Evolutionary conservation across 192 early-diverging fungal species (phyloP).

Genomic region (Oehlia diaphana): DNA sequence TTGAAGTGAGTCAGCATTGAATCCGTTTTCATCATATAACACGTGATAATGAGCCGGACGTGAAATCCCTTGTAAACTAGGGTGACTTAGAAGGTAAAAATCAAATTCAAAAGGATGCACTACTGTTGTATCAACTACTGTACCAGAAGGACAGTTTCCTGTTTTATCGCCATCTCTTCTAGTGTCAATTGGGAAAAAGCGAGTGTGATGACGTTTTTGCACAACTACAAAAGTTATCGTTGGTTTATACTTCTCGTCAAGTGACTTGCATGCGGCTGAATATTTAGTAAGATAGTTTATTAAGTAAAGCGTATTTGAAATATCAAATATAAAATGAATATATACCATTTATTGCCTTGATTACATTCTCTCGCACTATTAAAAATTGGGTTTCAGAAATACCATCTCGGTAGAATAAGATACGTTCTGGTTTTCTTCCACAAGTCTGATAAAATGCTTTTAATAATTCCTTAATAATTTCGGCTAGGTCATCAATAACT

Average conservation of each 20-base stretch:
- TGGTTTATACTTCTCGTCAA: not conserved
- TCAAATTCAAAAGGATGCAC: not conserved
- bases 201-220: not conserved
- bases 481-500: not conserved
- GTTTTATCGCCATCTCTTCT: not conserved
- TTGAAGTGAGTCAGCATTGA: conserved; percentile 47
- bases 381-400: not conserved
- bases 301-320: no score
- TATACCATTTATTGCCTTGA: not conserved
- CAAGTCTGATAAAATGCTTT: conserved; percentile 17
- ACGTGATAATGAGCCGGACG: not conserved
- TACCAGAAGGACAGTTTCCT: not conserved
- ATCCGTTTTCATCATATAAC: not conserved
- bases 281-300: no score
- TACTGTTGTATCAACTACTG: not conserved
- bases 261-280: not conserved
- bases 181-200: not conserved
- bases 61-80: not conserved
- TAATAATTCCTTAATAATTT: conserved; percentile 37
- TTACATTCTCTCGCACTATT: no score
- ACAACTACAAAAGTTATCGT: not conserved
- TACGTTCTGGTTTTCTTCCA: not conserved
- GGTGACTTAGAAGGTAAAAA: not conserved
- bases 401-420: not conserved
- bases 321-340: not conserved